phyloP scores from a whole-genome alignment of 1,139 yeast species.

The Eremothecium sinecaudum region DNA sequence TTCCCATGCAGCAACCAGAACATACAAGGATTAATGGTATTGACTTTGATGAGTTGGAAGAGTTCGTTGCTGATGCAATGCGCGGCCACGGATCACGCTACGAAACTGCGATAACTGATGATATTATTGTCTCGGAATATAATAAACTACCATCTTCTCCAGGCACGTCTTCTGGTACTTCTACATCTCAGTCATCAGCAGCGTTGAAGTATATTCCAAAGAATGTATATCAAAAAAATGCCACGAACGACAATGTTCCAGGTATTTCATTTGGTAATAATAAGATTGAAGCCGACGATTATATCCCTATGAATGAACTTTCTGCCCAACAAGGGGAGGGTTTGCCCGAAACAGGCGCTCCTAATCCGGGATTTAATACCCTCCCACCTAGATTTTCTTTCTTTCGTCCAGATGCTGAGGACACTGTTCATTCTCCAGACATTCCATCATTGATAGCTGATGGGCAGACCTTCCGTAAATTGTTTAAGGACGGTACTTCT shows the following conservation, averaged over 20 bases:
- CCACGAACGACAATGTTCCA: slow-evolving; percentile 9
- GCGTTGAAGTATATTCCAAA: slow-evolving; percentile 56
- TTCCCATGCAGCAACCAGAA: slow-evolving; percentile 78
- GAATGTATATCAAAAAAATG: slow-evolving; percentile 9
- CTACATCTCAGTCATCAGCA: slow-evolving; percentile 35
- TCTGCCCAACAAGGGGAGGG: not conserved
- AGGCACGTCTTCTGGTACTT: slow-evolving; percentile 27
- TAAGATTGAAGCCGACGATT: slow-evolving; percentile 32
- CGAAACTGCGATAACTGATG: not conserved
- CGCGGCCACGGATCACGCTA: not conserved
- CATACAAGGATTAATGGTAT: slow-evolving; percentile 53
- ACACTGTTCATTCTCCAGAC: slow-evolving; percentile 83
- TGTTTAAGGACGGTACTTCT: slow-evolving; percentile 43
- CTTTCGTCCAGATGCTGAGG: slow-evolving; percentile 72
- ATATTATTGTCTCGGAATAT: not conserved
- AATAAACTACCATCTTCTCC: not conserved
- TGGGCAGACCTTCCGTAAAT: slow-evolving; percentile 52
- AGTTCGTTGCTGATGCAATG: slow-evolving; percentile 47
- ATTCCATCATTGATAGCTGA: slow-evolving; percentile 62
- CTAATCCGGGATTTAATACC: slow-evolving; percentile 10
- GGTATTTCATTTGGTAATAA: slow-evolving; percentile 34
- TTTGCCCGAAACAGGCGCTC: slow-evolving; percentile 1
- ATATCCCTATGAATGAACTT: slow-evolving; percentile 9
- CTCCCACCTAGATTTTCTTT: slow-evolving; percentile 73
- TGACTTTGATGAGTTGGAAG: slow-evolving; percentile 72